phyloP scores from a whole-genome alignment of 2,329 filamentous ascomycete species.

The Trichoderma sp. region DNA sequence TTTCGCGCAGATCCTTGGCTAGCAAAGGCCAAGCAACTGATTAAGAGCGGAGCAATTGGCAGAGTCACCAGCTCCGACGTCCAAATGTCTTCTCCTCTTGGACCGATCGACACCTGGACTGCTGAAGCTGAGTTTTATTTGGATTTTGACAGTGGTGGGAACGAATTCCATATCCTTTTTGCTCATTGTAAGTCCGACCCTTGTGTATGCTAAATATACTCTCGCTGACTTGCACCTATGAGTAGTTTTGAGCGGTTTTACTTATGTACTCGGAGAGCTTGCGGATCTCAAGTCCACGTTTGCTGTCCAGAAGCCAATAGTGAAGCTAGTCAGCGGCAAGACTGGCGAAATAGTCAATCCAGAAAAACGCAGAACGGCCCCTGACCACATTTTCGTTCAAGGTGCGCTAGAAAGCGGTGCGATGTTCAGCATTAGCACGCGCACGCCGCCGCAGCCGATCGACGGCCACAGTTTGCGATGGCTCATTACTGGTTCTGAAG shows the following conservation, averaged over 20 bases:
- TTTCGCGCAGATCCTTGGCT: slow-evolving; percentile 47
- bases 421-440: slow-evolving; percentile 37
- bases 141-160: slow-evolving; percentile 35
- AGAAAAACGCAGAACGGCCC: slow-evolving; percentile 35
- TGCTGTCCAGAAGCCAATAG: slow-evolving; percentile 33
- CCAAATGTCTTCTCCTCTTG: background rate
- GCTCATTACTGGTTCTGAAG: slow-evolving; percentile 44
- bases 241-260: slow-evolving; percentile 31
- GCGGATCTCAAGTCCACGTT: slow-evolving; percentile 33
- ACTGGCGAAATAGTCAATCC: slow-evolving; percentile 35
- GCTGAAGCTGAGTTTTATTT: slow-evolving; percentile 34
- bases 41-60: slow-evolving; percentile 28
- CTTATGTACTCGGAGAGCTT: slow-evolving; percentile 8
- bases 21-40: slow-evolving; percentile 28
- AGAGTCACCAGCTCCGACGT: slow-evolving; percentile 18
- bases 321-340: slow-evolving; percentile 32
- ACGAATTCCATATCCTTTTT: slow-evolving; percentile 34
- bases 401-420: slow-evolving; percentile 39
- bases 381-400: slow-evolving; percentile 43
- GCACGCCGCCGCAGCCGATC: slow-evolving; percentile 30
- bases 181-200: slow-evolving; percentile 14
- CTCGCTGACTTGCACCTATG: background rate
- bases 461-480: slow-evolving; percentile 38
- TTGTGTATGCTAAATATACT: no score
- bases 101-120: slow-evolving; percentile 29